Base-by-base conservation (phyloP, 768 basidiomycete genomes). In the Mycena floridula region DNA sequence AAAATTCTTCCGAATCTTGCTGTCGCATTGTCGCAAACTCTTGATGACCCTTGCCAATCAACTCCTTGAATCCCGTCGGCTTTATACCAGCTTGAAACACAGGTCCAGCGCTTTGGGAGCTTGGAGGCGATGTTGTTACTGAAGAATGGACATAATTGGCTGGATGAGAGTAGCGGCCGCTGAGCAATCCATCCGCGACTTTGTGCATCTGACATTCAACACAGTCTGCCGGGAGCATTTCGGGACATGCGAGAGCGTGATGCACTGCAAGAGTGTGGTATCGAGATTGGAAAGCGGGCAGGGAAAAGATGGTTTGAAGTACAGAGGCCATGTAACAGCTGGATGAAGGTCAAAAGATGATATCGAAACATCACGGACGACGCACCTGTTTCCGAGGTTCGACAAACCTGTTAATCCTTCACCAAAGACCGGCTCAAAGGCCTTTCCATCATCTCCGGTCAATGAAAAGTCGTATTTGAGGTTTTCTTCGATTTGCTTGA, bases 261-360 rank as follows among this genome's bases (percentile, higher is more conserved):
- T 50, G 39, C 12, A 51, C 50, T 1, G 53, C 39, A 16, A 52
- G 40, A 3, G 53, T 46, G n/a, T 51, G 48, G 67, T 96, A 98
- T 7, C 88, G 81, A 2, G 68, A 57, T 51, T 81, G 78, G 72
- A 96, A 98, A 0, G 77, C 54, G 0, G 83, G 74, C 3, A 98
- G 75, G 2, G 91, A 70, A 67, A 96, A 95, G 2, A 97, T 51
- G 0, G 81, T 77, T 64, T 98, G 95, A 0, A 98, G 63, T 9
- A 91, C 84, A 0, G 93, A 96, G 1, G 94, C 90, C 83, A 99
- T 95, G 68, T 99, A 99, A 62, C 95, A 99, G 59, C 93, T 92
- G 49, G 15, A 32, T 11, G 12, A 37, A 25, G 43, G 22, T 12
- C 22, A 4, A 35, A 9, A 3, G 25, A 3, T 26, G 13, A 22